Base-by-base conservation (phyloP, 2,329 filamentous ascomycete species). In the Dothideomycetes sp. region DNA sequence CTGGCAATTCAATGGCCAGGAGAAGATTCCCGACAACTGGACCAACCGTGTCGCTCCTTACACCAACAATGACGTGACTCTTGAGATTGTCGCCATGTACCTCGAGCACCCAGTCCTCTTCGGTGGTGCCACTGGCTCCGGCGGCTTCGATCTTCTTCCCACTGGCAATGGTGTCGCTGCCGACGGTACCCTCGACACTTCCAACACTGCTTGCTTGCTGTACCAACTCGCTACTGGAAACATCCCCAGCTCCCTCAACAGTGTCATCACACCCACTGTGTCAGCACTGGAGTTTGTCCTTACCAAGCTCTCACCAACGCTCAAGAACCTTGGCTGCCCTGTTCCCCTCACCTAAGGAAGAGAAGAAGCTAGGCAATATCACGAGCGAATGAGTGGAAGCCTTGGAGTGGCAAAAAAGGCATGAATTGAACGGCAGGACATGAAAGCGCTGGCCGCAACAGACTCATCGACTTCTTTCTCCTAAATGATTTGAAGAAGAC, bases 11-110 rank as follows among this genome's bases (percentile, higher is more conserved):
- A 59, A 57, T 49, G 48, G 52, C 34, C 46, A 49, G 5, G 64
- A 67, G 47, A 50, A 49, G 16, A 64, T 67, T 17, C 64, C 64
- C 2, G 54, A 54, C 16, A 63, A 65, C 44, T 67, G 63, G 62
- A 55, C 49, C 39, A 63, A 56, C 43, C 56, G 58, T 29, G 47
- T 52, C 2, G 37, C 44, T 3, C 55, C 57, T 1, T 66, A 64
- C 54, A 52, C 52, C 33, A 56, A 56, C 49, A 38, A 35, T 10
- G 57, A 61, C 24, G 59, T 64, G 5, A 55, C 54, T 5, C 36
- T 16, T 4, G 56, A 69, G 49, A 67, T 69, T 31, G 42, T 64
- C 2, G 49, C 50, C 1, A 56, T 60, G 55, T 68, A 69, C 43
- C 43, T 60, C 15, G 47, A 57, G 45, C 54, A 63, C 40, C 65